These are phyloP conservation scores for Zoysia japonica DNA, from an alignment of 176 grass and related monocot species.

Conservation along the genomic window DNA sequence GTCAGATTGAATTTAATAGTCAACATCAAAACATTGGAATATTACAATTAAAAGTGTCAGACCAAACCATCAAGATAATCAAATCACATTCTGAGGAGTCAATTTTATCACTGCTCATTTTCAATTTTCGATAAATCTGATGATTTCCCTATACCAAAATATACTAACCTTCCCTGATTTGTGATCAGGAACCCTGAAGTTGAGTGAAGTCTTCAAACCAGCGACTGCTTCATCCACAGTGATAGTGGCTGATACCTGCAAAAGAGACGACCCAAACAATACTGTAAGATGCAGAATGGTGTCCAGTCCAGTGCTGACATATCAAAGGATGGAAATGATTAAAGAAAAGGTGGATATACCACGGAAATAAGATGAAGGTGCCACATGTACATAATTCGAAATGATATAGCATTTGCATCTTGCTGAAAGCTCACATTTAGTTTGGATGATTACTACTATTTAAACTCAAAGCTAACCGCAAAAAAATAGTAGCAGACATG, in stretches of 20 bases:
- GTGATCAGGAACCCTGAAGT: conserved; percentile 83
- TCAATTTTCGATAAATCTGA: background rate
- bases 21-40: background rate
- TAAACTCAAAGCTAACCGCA: background rate
- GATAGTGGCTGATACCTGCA: conserved; percentile 74
- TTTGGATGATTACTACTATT: background rate
- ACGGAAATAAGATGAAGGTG: conserved; percentile 4
- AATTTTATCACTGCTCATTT: background rate
- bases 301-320: background rate
- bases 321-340: background rate
- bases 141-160: background rate
- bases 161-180: conserved; percentile 79
- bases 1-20: conserved; percentile 8
- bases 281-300: conserved; percentile 1
- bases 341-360: conserved; percentile 9
- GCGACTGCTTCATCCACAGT: conserved; percentile 66
- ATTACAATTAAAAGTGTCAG: background rate
- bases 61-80: background rate
- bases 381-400: background rate
- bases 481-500: background rate
- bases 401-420: conserved; percentile 1
- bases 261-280: conserved; percentile 35
- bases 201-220: conserved; percentile 76
- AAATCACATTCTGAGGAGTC: background rate
- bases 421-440: conserved; percentile 11